These are phyloP conservation scores for Pueraria montana DNA, from an alignment of 306 rosid species.

Conservation along the genomic window DNA sequence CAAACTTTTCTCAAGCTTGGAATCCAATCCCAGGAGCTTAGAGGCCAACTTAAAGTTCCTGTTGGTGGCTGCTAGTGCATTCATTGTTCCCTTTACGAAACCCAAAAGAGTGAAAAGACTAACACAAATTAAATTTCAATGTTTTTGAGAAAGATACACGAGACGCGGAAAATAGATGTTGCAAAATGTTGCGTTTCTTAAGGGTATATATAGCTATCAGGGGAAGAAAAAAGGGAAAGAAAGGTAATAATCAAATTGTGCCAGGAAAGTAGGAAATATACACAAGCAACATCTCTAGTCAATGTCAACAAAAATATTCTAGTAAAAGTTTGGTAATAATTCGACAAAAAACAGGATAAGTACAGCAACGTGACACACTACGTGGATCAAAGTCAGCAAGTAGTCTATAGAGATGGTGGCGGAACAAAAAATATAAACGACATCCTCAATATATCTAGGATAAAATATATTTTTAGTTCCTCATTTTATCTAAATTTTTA, in stretches of 20 bases:
- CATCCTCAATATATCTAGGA: too few species aligned
- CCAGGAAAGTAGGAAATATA: constrained; percentile 27
- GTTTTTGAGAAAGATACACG: neutral
- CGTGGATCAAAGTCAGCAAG: constrained; percentile 43
- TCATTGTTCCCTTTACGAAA: constrained; percentile 61
- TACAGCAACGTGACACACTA: constrained; percentile 41
- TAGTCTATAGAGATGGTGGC: neutral
- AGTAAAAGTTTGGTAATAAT: constrained; percentile 35
- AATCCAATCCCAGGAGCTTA: constrained; percentile 85
- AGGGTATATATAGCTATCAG: neutral
- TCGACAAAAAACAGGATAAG: constrained; percentile 39
- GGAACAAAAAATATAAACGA: too few species aligned
- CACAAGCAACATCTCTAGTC: constrained; percentile 41
- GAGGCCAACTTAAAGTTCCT: constrained; percentile 94
- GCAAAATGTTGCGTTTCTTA: neutral
- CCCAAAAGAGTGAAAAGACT: constrained; percentile 10
- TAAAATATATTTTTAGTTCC: too few species aligned
- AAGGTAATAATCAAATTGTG: neutral
- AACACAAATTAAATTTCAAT: constrained; percentile 45
- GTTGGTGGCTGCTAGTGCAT: constrained; percentile 94
- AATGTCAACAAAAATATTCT: constrained; percentile 39
- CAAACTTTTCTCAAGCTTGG: constrained; percentile 93
- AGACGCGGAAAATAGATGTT: constrained; percentile 45
- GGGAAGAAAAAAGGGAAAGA: constrained; percentile 4
- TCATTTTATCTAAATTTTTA: too few species aligned